phyloP scores from a whole-genome alignment of 2,329 filamentous ascomycete species.

The Neoscytalidium dimidiatum region DNA sequence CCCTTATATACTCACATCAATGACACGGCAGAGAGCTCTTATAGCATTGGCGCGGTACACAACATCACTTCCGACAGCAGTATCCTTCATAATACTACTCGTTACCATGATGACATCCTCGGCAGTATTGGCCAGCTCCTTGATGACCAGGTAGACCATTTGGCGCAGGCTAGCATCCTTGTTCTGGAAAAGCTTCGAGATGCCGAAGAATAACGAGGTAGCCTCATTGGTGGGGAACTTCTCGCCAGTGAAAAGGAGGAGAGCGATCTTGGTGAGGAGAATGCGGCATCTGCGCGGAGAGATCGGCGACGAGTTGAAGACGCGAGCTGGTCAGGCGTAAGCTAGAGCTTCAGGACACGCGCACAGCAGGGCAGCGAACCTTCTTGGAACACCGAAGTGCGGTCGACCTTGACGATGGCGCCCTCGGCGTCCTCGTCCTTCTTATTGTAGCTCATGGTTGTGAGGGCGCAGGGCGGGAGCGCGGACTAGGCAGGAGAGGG shows the following conservation, averaged over 20 bases:
- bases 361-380: constrained; percentile 58
- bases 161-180: constrained; percentile 97
- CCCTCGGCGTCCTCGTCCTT: constrained; percentile 98
- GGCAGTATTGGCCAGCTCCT: constrained; percentile 92
- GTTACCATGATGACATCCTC: constrained; percentile 99
- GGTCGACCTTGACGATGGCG: constrained; percentile 93
- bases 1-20: constrained; percentile 67
- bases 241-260: constrained; percentile 95
- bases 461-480: neutral
- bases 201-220: constrained; percentile 97
- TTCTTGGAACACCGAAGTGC: constrained; percentile 98
- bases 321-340: constrained; percentile 66
- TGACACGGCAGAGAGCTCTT: constrained; percentile 91
- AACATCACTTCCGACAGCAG: constrained; percentile 89
- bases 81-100: constrained; percentile 99
- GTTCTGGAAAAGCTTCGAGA: constrained; percentile 97
- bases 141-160: constrained; percentile 98
- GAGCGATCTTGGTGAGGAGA: constrained; percentile 93
- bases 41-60: constrained; percentile 96
- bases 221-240: constrained; percentile 97
- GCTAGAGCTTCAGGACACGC: constrained; percentile 36
- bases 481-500: constrained; percentile 1
- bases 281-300: constrained; percentile 97
- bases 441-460: constrained; percentile 90
- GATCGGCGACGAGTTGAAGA: constrained; percentile 97